Conservation (phyloP, 495 filamentous ascomycete species). For the Aspergillus ellipticus region DNA sequence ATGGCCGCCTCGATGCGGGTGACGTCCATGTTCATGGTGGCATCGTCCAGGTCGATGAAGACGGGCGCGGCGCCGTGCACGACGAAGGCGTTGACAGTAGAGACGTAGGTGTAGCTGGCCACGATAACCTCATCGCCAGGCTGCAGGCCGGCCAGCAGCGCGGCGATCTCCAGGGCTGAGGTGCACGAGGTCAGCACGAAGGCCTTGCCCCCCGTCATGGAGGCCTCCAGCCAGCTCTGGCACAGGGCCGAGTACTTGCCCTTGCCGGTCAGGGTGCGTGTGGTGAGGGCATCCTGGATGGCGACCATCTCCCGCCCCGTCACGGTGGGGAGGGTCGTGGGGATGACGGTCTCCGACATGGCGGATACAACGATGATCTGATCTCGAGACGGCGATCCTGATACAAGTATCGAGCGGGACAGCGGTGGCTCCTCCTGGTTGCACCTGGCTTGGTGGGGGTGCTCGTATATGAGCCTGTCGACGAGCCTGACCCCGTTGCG, state of each 20-base stretch:
- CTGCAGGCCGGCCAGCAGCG: conserved; percentile 13
- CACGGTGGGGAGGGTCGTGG: conserved; percentile 9
- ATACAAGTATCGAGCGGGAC: too few relatives aligned
- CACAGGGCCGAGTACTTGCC: conserved; percentile 16
- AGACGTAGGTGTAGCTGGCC: conserved; percentile 22
- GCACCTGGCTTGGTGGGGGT: too few relatives aligned
- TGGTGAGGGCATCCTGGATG: conserved; percentile 6
- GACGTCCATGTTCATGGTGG: conserved; percentile 16
- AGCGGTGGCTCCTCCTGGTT: too few relatives aligned
- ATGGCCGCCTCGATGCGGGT: conserved; percentile 16
- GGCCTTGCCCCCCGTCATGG: conserved; percentile 9
- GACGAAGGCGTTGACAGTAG: conserved; percentile 17
- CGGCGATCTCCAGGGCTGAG: conserved; percentile 16
- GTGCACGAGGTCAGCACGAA: conserved; percentile 19
- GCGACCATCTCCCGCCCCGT: conserved; percentile 11
- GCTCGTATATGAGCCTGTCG: too few relatives aligned
- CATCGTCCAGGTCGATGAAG: conserved; percentile 11
- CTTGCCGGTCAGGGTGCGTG: conserved; percentile 12
- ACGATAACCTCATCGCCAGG: conserved; percentile 22
- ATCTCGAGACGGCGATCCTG: too few relatives aligned
- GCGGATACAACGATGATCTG: neutral
- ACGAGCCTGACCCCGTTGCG: too few relatives aligned
- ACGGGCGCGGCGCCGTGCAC: conserved; percentile 17
- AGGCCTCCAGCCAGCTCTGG: conserved; percentile 18
- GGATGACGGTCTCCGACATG: neutral